phyloP scores from a whole-genome alignment of 192 early-diverging fungal genomes.

The Globomyces pollinis-pini region DNA sequence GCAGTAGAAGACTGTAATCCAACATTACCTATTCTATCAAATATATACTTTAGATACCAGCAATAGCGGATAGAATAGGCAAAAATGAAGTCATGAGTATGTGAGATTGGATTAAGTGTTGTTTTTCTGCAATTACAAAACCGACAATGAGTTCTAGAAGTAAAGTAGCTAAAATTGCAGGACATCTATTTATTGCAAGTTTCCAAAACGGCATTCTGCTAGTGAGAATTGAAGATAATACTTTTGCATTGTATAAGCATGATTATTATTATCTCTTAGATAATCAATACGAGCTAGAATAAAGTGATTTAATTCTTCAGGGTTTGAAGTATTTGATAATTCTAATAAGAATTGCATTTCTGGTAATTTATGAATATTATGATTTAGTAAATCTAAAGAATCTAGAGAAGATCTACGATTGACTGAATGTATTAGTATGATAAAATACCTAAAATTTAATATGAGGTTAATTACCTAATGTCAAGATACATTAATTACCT shows the following conservation, averaged over 20 bases:
- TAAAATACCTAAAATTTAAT: too few relatives aligned
- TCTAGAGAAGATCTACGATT: too few relatives aligned
- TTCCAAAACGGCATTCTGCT: constrained; percentile 34
- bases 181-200: constrained; percentile 28
- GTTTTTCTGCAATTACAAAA: constrained; percentile 19
- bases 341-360: background rate
- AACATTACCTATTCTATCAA: constrained; percentile 27
- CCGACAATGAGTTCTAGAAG: constrained; percentile 28
- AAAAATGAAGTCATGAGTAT: constrained; percentile 30
- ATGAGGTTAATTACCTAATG: too few relatives aligned
- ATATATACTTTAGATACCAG: constrained; percentile 14
- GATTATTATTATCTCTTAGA: background rate
- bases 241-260: constrained; percentile 5
- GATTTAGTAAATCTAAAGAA: too few relatives aligned
- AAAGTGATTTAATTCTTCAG: background rate
- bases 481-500: too few relatives aligned
- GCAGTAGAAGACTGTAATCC: constrained; percentile 36
- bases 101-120: constrained; percentile 10
- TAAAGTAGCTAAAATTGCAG: constrained; percentile 30
- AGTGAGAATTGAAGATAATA: background rate
- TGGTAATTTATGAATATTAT: constrained; percentile 6
- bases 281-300: background rate
- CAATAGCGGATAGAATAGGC: constrained; percentile 34
- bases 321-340: background rate
- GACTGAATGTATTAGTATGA: too few relatives aligned